A percentile compares a stretch with the other conserved stretches of the same genome.
Evolutionary conservation across 768 basidiomycete genomes (phyloP).

Genomic region (Galerina marginata): DNA sequence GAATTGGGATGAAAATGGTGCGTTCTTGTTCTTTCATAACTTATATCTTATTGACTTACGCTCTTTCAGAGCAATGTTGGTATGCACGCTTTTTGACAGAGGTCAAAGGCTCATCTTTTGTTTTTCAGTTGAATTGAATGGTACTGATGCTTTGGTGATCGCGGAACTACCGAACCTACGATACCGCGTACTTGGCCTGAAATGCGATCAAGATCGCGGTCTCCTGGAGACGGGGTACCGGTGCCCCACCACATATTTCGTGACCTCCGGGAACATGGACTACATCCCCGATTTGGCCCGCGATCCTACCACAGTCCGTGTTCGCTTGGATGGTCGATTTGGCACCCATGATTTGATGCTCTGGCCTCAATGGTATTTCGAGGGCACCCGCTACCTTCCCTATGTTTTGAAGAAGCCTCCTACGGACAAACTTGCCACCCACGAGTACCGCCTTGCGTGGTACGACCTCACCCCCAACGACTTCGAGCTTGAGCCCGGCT

Average conservation of each 20-base stretch:
- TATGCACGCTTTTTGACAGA: too few relatives aligned
- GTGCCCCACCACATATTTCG: not conserved
- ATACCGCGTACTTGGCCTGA: not conserved
- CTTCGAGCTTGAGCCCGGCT: not conserved
- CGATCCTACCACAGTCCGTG: not conserved
- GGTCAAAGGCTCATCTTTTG: too few relatives aligned
- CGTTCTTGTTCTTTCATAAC: too few relatives aligned
- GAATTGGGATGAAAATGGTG: too few relatives aligned
- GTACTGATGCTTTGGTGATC: not conserved
- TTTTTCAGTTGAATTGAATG: too few relatives aligned
- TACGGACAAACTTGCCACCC: not conserved
- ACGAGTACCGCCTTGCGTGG: slow-evolving; percentile 3
- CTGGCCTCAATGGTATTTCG: slow-evolving; percentile 14
- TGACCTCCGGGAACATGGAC: slow-evolving; percentile 11
- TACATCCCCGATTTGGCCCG: slow-evolving; percentile 1
- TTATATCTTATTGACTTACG: too few relatives aligned
- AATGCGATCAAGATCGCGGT: not conserved
- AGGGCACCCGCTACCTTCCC: slow-evolving; percentile 9
- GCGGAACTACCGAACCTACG: not conserved
- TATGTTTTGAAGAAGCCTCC: slow-evolving; percentile 2
- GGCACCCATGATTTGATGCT: slow-evolving; percentile 6
- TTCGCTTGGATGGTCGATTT: slow-evolving; percentile 8
- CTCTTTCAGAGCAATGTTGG: too few relatives aligned
- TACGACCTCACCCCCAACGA: not conserved
- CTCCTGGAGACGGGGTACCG: too few relatives aligned